Evolutionary conservation across 495 filamentous ascomycete species (phyloP), one percentile per base, ranked within the genome.

Genomic region (Penicillium soppii): DNA sequence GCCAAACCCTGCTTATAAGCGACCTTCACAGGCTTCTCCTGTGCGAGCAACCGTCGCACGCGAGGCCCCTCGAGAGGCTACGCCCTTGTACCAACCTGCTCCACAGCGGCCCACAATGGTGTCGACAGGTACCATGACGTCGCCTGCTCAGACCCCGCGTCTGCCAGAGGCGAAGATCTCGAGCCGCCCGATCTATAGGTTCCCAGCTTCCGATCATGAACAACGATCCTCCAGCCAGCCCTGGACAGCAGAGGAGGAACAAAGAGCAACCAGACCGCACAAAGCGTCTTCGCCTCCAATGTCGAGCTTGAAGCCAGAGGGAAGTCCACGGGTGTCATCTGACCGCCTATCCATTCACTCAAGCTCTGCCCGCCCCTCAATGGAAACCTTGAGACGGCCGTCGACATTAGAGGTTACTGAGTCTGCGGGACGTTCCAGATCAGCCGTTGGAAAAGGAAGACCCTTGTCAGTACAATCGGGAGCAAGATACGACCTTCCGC

Each of bases 111-210:
- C 86, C 5, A 50, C 60, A 5, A 95, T 94, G 86, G 84, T 96
- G n/a, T 97, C 94, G 3, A 94, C 86, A 10, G 94, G 92, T 26
- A 95, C 90, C 2, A 95, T 95, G 88, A 96, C 92, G 21, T 87
- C 85, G 20, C 87, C 82, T 16, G 76, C 89, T 7, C 77, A 81
- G n/a, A 79, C 84, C 19, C 82, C 84, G 30, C 71, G 68, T 16
- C 61, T 72, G 53, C 54, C 67, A 19, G 72, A 78, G 50, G 58
- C 68, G 30, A 77, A 68, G 17, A 57, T 68, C 4, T 60, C 72
- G 15, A 62, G 47, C 45, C 79, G 79, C 22, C 81, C 82, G n/a
- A 77, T 84, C 29, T 80, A 86, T 54, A 77, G 80, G 42, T 86
- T 88, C 62, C 80, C 84, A 5, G 63, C 80, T 29, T 68, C 75